A percentile compares a stretch with the other conserved stretches of the same genome.
phyloP scores from a whole-genome alignment of 2,329 filamentous ascomycete species.

The Hypoxylon sp. region DNA sequence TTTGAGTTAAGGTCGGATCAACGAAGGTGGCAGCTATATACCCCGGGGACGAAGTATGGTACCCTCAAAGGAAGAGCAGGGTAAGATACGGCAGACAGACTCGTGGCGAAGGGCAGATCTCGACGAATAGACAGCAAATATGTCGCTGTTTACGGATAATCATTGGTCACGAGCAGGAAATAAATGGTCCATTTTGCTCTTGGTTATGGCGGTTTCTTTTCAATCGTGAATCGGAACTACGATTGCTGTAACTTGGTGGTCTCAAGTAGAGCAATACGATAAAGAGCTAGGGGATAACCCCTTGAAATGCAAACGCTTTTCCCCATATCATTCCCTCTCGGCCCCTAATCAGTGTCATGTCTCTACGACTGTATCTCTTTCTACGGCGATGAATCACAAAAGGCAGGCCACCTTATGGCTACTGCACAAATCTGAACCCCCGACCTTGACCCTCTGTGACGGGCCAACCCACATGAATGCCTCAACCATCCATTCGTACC shows the following conservation, averaged over 20 bases:
- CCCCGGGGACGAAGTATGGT: slow-evolving; percentile 29
- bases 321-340: slow-evolving; percentile 4
- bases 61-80: slow-evolving; percentile 2
- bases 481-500: slow-evolving; percentile 99
- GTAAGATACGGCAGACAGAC: slow-evolving; percentile 2
- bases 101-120: slow-evolving; percentile 13
- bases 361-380: background rate
- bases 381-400: slow-evolving; percentile 66
- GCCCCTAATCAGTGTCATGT: background rate
- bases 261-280: slow-evolving; percentile 15
- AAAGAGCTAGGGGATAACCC: slow-evolving; percentile 18
- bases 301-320: slow-evolving; percentile 44
- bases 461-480: slow-evolving; percentile 78
- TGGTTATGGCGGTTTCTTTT: slow-evolving; percentile 30
- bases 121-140: background rate
- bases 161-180: slow-evolving; percentile 1
- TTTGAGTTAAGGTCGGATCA: background rate
- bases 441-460: slow-evolving; percentile 75
- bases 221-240: slow-evolving; percentile 23
- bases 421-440: slow-evolving; percentile 76
- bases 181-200: slow-evolving; percentile 7
- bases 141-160: slow-evolving; percentile 6
- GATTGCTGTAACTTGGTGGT: slow-evolving; percentile 19
- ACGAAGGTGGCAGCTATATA: slow-evolving; percentile 35
- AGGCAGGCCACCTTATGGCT: slow-evolving; percentile 79